These are phyloP conservation scores for Yamadazyma buinensis DNA, from an alignment of 1,139 yeast species.

Conservation along the genomic window DNA sequence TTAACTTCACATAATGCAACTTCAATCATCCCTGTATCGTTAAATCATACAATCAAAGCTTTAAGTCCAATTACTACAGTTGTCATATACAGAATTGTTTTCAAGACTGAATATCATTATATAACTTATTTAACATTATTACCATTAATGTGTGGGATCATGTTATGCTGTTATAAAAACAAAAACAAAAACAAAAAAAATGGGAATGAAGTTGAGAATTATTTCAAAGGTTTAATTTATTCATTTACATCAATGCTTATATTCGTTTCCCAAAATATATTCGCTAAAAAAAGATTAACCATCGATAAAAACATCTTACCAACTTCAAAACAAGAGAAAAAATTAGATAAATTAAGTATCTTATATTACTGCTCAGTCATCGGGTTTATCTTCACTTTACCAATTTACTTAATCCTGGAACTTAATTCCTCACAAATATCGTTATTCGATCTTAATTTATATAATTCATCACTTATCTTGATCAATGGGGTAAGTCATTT, in stretches of 20 bases:
- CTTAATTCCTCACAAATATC: constrained; percentile 35
- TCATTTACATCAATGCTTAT: constrained; percentile 81
- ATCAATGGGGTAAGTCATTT: constrained; percentile 80
- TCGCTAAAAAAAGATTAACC: constrained; percentile 80
- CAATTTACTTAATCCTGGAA: constrained; percentile 72
- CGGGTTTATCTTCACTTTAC: constrained; percentile 76
- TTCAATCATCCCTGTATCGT: constrained; percentile 78
- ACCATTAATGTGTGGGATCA: constrained; percentile 79
- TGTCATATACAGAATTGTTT: constrained; percentile 63
- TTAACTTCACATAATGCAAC: constrained; percentile 88
- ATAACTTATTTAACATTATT: constrained; percentile 72
- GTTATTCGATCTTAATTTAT: constrained; percentile 29
- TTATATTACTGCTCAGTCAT: constrained; percentile 78
- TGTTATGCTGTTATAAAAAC: constrained; percentile 73
- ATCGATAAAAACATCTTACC: constrained; percentile 19
- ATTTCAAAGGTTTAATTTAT: constrained; percentile 61
- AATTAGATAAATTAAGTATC: constrained; percentile 78
- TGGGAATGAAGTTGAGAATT: constrained; percentile 14
- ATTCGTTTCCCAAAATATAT: constrained; percentile 88
- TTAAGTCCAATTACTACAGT: constrained; percentile 86
- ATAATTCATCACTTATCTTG: constrained; percentile 34
- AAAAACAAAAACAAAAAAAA: no score
- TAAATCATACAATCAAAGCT: constrained; percentile 90
- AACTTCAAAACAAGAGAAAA: constrained; percentile 24
- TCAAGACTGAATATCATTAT: constrained; percentile 51